Base-by-base conservation (phyloP, 306 rosid genomes). In the Vigna radiata region DNA sequence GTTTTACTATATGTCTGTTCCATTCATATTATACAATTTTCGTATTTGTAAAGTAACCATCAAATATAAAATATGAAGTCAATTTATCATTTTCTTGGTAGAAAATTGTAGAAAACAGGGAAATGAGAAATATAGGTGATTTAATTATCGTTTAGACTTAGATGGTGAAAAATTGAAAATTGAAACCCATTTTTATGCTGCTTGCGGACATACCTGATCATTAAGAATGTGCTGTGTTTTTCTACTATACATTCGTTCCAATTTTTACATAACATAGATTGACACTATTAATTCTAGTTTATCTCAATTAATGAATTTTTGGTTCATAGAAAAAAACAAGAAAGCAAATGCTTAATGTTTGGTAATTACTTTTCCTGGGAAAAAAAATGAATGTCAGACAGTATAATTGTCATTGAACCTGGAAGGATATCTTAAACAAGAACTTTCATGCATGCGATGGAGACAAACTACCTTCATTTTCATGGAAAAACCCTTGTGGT, bases 21-120 rank as follows among this genome's bases (percentile, higher is more conserved):
- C 17, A n/a, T 65, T 48, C 33, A 63, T 41, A 46, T 52, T 70
- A 17, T 44, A 8, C 44, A 39, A n/a, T 65, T 33, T 37, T 21
- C 10, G 0, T 64, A 19, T 14, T 15, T 62, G 23, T 53, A 7
- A 36, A 46, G 39, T 21, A 43, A 16, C 18, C 37, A 60, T 74
- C 77, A 77, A 73, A 25, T 65, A 66, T 37, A 74, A 65, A 55
- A 29, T 17, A 44, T 43, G 43, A 9, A 25, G 59, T 56, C 15
- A 39, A 59, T 59, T 14, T 1, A 59, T 27, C 19, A 11, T 63
- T 19, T 36, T 18, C 52, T 48, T 50, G 72, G 63, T 75, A 62
- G 16, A 19, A 75, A 62, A 62, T 59, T 39, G 8, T 49, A 48
- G 61, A 63, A 14, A 48, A 9, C 62, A 17, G 71, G 60, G 39